Conservation (phyloP, 495 filamentous ascomycete genomes). For the Hypomontagnella monticulosa region DNA sequence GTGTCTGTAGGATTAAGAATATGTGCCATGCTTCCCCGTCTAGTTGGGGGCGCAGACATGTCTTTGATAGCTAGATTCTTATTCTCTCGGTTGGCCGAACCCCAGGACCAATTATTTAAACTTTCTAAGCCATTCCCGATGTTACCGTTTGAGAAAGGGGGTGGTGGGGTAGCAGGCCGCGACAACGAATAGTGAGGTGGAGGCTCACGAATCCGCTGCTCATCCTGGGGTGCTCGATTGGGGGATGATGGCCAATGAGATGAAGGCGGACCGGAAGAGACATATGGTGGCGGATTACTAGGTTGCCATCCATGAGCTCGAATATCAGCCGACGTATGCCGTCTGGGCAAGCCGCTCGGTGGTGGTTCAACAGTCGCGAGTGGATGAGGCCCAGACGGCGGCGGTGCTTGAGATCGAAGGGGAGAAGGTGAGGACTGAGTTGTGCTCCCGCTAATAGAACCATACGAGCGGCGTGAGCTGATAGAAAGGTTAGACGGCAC, state of each 20-base stretch:
- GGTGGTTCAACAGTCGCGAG: constrained; percentile 79
- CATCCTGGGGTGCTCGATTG: constrained; percentile 69
- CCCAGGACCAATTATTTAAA: constrained; percentile 66
- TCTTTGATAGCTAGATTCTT: constrained; percentile 60
- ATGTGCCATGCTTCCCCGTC: constrained; percentile 68
- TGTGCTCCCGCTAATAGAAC: constrained; percentile 72
- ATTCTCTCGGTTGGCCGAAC: constrained; percentile 54
- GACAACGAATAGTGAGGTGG: constrained; percentile 87
- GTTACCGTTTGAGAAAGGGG: constrained; percentile 57
- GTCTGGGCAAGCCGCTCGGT: constrained; percentile 77
- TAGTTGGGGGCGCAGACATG: constrained; percentile 64
- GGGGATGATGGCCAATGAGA: constrained; percentile 89
- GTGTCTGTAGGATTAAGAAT: constrained; percentile 75
- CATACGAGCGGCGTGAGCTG: constrained; percentile 79
- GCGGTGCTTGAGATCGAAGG: constrained; percentile 73
- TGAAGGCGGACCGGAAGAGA: constrained; percentile 73
- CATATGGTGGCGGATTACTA: constrained; percentile 71
- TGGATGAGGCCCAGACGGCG: constrained; percentile 77
- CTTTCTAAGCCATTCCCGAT: constrained; percentile 53
- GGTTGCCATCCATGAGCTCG: constrained; percentile 88
- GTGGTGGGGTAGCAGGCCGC: constrained; percentile 77
- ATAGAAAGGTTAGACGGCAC: constrained; percentile 80
- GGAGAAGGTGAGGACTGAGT: constrained; percentile 78
- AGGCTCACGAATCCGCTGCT: constrained; percentile 83
- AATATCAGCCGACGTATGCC: constrained; percentile 97